Percentiles rank a stretch among this genome's conserved stretches.
These are phyloP conservation scores for Pythium phragmiticola DNA, from an alignment of 352 stramenopile species.

Conservation along the genomic window DNA sequence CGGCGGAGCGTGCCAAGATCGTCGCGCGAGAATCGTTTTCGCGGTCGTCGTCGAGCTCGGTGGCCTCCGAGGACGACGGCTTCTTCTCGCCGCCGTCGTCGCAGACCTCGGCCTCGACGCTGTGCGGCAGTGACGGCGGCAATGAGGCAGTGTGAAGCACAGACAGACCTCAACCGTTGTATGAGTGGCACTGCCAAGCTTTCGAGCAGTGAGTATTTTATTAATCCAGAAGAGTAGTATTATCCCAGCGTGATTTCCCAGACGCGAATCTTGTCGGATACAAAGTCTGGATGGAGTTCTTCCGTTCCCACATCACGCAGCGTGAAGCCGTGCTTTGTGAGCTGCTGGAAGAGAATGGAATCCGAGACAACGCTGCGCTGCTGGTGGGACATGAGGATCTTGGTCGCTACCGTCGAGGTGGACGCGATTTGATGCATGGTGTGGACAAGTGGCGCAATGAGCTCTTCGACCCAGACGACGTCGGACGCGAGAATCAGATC, in stretches of 20 bases:
- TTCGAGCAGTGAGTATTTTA: too few species aligned
- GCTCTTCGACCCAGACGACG: conserved; percentile 89
- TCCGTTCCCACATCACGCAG: conserved; percentile 26
- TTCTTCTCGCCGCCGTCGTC: conserved; percentile 3
- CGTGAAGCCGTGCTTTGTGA: conserved; percentile 35
- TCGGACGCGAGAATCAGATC: conserved; percentile 88
- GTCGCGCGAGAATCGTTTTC: neutral
- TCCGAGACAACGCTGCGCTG: conserved; percentile 64
- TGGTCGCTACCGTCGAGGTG: conserved; percentile 34
- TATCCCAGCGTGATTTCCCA: conserved; percentile 38
- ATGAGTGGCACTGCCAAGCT: too few species aligned
- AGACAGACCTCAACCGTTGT: neutral
- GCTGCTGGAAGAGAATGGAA: conserved; percentile 49
- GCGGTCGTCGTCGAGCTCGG: neutral
- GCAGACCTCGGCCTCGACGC: neutral
- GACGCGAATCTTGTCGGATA: conserved; percentile 43
- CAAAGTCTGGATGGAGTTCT: conserved; percentile 45
- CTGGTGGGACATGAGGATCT: conserved; percentile 72
- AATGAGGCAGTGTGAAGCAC: neutral
- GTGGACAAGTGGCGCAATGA: conserved; percentile 80
- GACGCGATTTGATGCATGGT: conserved; percentile 61
- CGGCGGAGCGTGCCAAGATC: neutral
- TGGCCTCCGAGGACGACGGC: neutral
- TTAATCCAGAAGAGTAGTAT: neutral
- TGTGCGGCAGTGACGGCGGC: neutral